Evolutionary conservation across 192 early-diverging fungal species (phyloP).

Genomic region (Podila epigama): DNA sequence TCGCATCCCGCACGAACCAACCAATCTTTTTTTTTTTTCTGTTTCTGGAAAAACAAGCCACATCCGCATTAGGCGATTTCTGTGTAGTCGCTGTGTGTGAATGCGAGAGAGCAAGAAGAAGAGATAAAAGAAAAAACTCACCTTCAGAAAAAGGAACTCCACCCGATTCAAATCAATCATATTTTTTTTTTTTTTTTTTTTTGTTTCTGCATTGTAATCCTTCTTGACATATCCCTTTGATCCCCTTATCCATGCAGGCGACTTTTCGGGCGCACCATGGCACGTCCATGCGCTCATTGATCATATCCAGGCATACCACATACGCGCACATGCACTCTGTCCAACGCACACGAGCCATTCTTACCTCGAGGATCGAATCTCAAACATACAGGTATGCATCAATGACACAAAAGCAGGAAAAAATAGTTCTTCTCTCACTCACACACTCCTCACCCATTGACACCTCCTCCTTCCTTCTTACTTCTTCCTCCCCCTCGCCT

Average conservation of each 20-base stretch:
- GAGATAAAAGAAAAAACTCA: too few relatives aligned
- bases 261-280: constrained; percentile 24
- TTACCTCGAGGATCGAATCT: constrained; percentile 6
- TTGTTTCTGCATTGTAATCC: neutral
- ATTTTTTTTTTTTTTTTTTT: neutral
- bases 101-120: too few relatives aligned
- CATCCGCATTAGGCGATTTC: too few relatives aligned
- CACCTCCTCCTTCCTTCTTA: neutral
- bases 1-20: neutral
- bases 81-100: too few relatives aligned
- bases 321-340: neutral
- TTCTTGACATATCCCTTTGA: neutral
- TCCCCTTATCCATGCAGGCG: constrained; percentile 18
- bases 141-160: neutral
- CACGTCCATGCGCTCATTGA: constrained; percentile 15
- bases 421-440: too few relatives aligned
- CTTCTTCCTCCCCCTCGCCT: neutral
- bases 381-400: constrained; percentile 7
- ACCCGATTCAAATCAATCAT: neutral
- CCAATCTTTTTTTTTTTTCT: too few relatives aligned
- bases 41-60: too few relatives aligned
- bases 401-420: neutral
- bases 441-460: neutral
- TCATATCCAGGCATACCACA: constrained; percentile 2
- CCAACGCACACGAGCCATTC: constrained; percentile 20